Evolutionary conservation across 1,139 yeast species (phyloP), one percentile per base, ranked within the genome.

Genomic region (Nakaseomyces sp.): DNA sequence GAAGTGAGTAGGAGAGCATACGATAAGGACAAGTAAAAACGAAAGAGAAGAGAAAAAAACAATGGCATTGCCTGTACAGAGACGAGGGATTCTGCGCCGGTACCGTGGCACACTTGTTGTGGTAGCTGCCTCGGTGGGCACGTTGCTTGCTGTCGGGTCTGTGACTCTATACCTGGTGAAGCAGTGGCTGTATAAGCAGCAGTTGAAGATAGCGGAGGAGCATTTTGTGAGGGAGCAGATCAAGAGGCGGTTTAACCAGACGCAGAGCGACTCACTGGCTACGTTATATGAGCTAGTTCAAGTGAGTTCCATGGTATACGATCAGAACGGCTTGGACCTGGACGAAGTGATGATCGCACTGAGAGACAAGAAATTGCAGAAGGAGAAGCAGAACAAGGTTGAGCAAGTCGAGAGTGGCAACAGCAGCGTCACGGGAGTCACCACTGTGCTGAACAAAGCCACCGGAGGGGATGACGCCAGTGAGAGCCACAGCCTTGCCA

Each of bases 211-310:
- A 47, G 73, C 76, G 47, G 85, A 84, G 54, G 94, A 87, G 64
- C 75, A 82, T 46, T 77, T 81, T 47, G 81, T 88, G 43, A 78
- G 81, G 55, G 95, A 86, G 57, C 94, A 84, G 55, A 81, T 82
- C 45, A 73, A 71, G 51, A 65, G 79, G 52, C 68, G 95, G 49
- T 91, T 88, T 58, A 79, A 83, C 44, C 96, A 88, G 67, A 91
- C 96, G 17, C 97, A 89, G 59, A 82, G 81, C 55, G 97, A 91
- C 65, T 86, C 96, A 42, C 74, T 85, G 45, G 80, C 79, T 65
- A 89, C 97, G 0, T 77, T 89, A 47, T 71, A 85, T 60, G 91
- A 95, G 8, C 72, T 91, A 52, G 69, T 87, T 44, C 95, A 96
- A 0, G 86, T 86, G 13, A 69, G 89, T 46, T 73, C 81, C 4